Base-by-base conservation (phyloP, 805 yeast species). In the Scheffersomyces amazonensis region DNA sequence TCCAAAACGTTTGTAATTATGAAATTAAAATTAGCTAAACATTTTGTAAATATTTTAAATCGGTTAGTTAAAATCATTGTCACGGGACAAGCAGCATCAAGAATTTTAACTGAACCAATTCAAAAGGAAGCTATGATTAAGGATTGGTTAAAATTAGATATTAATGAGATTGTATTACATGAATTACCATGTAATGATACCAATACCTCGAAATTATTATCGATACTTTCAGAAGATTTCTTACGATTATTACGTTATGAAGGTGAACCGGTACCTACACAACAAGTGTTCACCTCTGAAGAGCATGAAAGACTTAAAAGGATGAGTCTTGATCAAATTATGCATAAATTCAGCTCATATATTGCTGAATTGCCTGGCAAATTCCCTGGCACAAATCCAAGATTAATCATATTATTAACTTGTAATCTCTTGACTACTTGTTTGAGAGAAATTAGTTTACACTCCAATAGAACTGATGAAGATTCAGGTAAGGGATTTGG, bases 401-500 rank as follows among this genome's bases (percentile, higher is more conserved):
- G 80, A 39, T 54, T 79, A 35, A 78, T 81, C 47, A 49, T 80
- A 16, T 58, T 82, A 35, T 69, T 78, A 33, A 59, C 76, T 32
- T 75, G 76, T 34, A 72, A 79, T 9, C 50, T 81, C 8, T 62
- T 80, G 35, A 80, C 84, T 5, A 69, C 80, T 11, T 75, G 83
- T 15, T 60, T 81, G 29, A 64, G 87, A 43, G 87, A 82, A 48
- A 70, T 83, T 42, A 75, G 83, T 23, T 61, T 78, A 39, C n/a
- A n/a, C n/a, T n/a, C n/a, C n/a, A n/a, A n/a, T n/a, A n/a, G n/a
- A n/a, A n/a, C n/a, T n/a, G n/a, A n/a, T n/a, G n/a, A n/a, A n/a
- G 66, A 66, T 17, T 80, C 80, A 2, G 80, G 80, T 6, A 71
- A 71, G 31, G 74, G 82, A 2, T 81, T 84, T 53, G 80, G 80